These are phyloP conservation scores for Pseudevernia furfuracea DNA, from an alignment of 495 filamentous ascomycete species.

Conservation along the genomic window DNA sequence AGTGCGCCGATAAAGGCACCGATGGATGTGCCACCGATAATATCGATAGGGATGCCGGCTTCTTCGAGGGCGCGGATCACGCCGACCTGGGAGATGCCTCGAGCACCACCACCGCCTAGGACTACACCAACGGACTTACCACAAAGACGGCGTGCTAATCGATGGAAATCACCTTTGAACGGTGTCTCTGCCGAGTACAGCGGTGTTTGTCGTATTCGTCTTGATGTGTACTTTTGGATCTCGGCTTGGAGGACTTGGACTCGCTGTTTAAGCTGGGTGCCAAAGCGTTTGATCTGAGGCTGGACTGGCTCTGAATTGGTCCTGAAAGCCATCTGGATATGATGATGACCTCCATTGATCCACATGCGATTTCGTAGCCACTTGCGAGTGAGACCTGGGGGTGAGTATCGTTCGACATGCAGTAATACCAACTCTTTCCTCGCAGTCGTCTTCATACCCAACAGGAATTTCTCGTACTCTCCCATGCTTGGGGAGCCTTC, in stretches of 20 bases:
- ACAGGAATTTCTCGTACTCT: constrained; percentile 89
- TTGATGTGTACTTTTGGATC: constrained; percentile 93
- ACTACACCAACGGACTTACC: constrained; percentile 93
- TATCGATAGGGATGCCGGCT: constrained; percentile 91
- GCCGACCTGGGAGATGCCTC: constrained; percentile 85
- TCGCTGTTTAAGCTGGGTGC: constrained; percentile 79
- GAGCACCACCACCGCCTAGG: constrained; percentile 84
- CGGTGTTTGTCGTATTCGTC: constrained; percentile 74
- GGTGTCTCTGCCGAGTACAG: constrained; percentile 85
- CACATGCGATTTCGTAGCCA: constrained; percentile 93
- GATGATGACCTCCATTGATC: constrained; percentile 98
- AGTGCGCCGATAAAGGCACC: constrained; percentile 94
- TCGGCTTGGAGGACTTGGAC: constrained; percentile 94
- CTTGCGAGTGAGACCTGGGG: constrained; percentile 69
- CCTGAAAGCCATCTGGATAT: constrained; percentile 91
- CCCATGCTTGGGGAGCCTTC: constrained; percentile 85
- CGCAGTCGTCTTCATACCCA: constrained; percentile 95
- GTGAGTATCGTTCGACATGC: constrained; percentile 83
- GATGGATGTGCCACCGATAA: constrained; percentile 93
- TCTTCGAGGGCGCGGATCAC: constrained; percentile 94
- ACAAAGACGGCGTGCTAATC: constrained; percentile 81
- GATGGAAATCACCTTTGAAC: constrained; percentile 94
- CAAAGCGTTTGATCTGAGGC: constrained; percentile 67
- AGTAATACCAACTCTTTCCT: constrained; percentile 91
- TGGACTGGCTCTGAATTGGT: constrained; percentile 70